Percentiles rank a stretch among this genome's conserved stretches.
Conservation (phyloP, 371 early-diverging fungal species). For the Parasitella parasitica region DNA sequence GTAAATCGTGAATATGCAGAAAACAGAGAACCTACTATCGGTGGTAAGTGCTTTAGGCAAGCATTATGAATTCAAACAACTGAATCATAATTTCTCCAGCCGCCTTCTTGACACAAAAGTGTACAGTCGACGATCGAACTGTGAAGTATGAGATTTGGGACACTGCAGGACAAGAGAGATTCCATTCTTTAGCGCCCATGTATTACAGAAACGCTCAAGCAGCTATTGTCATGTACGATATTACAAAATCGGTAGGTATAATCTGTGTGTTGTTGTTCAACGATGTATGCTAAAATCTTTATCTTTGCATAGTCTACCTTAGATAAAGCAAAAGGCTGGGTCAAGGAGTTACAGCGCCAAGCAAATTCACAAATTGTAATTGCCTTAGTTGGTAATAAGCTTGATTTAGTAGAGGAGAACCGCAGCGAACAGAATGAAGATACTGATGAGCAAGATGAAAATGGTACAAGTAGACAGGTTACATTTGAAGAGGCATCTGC, state of each 20-base stretch:
- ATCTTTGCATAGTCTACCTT: conserved; percentile 66
- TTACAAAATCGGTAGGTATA: conserved; percentile 79
- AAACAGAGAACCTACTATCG: conserved; percentile 97
- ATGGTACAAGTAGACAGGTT: conserved; percentile 48
- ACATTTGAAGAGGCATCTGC: conserved; percentile 72
- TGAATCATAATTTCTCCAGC: too few relatives aligned
- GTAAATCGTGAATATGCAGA: conserved; percentile 94
- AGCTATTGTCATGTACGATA: conserved; percentile 95
- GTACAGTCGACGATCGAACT: conserved; percentile 63
- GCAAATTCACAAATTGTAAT: conserved; percentile 95
- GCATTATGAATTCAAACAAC: too few relatives aligned
- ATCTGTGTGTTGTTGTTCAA: background rate
- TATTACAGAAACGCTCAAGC: conserved; percentile 98
- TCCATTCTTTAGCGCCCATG: conserved; percentile 96
- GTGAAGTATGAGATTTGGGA: conserved; percentile 93
- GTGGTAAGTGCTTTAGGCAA: conserved; percentile 74
- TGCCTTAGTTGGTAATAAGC: conserved; percentile 96
- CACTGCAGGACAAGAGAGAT: conserved; percentile 92
- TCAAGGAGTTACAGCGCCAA: conserved; percentile 95
- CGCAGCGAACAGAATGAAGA: conserved; percentile 8
- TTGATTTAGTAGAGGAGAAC: conserved; percentile 69
- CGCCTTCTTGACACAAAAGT: conserved; percentile 79
- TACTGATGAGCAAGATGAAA: conserved; percentile 51
- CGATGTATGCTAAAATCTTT: background rate
- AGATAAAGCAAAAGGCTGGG: conserved; percentile 98